Evolutionary conservation across 768 basidiomycete genomes (phyloP).

Genomic region (Trametes punicea): DNA sequence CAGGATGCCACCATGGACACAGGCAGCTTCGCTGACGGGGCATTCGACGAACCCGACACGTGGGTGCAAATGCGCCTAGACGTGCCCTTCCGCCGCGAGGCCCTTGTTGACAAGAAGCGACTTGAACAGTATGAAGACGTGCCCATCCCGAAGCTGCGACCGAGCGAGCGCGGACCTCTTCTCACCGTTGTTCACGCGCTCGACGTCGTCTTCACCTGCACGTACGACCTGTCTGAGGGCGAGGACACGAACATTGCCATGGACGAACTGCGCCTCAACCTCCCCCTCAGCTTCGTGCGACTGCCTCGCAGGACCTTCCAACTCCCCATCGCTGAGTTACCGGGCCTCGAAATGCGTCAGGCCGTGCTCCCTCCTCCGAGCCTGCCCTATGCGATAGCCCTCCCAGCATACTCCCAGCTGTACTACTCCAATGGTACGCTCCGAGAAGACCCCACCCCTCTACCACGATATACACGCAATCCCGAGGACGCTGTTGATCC

Average conservation of each 20-base stretch:
- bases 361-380: constrained; percentile 6
- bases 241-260: constrained; percentile 16
- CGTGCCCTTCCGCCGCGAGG: constrained; percentile 47
- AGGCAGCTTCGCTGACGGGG: constrained; percentile 33
- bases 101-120: constrained; percentile 15
- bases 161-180: constrained; percentile 52
- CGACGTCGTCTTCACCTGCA: constrained; percentile 49
- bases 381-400: constrained; percentile 29
- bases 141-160: constrained; percentile 38
- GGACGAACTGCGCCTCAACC: constrained; percentile 23
- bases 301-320: background rate
- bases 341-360: constrained; percentile 26
- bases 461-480: constrained; percentile 27
- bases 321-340: constrained; percentile 4
- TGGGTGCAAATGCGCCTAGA: constrained; percentile 61
- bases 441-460: constrained; percentile 66
- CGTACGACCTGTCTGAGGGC: constrained; percentile 47
- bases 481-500: constrained; percentile 2
- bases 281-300: constrained; percentile 27
- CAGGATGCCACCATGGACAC: constrained; percentile 45
- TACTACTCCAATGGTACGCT: constrained; percentile 72
- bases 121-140: constrained; percentile 35
- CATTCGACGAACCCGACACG: constrained; percentile 26
- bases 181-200: constrained; percentile 54
- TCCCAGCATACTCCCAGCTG: constrained; percentile 78